Base-by-base conservation (phyloP, 228 moss, liverwort and hornwort species). In the Sphagnum fallax region DNA sequence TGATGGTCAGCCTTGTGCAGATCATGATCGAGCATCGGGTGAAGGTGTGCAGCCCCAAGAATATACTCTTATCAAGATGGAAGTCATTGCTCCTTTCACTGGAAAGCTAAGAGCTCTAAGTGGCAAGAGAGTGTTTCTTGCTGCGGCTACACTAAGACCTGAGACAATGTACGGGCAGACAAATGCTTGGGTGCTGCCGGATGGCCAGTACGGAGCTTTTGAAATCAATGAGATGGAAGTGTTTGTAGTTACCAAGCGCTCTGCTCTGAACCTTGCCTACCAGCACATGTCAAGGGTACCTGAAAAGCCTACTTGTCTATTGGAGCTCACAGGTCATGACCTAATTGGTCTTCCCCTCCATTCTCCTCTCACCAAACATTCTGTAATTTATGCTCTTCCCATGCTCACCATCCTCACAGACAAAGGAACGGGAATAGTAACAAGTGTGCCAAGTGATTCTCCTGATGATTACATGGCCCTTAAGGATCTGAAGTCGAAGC, bases 91-190 rank as follows among this genome's bases (percentile, higher is more conserved):
- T 50, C 98, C 98, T 12, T 89, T 90, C 16, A 75, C 88, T 32
- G 98, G 93, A 64, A 92, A 98, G 75, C 84, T 98, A 48, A 69
- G 75, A 61, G 82, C 69, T 6, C 78, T 98, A n/a, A 72, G 80
- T 72, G 94, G 98, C 57, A 90, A 77, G 78, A 76, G 74, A 32
- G 90, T 98, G 12, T 98, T 80, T 62, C 85, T 98, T 49, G 98
- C 92, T 11, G 98, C 98, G 59, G 98, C 98, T 5, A 98, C 98
- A 32, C 65, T 98, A 72, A 90, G 98, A 16, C 98, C 98, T 64
- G 98, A 98, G 83, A 98, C 98, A 12, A 98, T 98, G 98, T 98
- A 92, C 75, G 98, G 98, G 48, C 98, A 98, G 75, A 98, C 94
- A 1, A 98, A 98, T 72, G 87, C 90, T 10, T 98, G 98, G 98